A percentile compares a stretch with the other conserved stretches of the same genome.
Evolutionary conservation across 2,329 filamentous ascomycete species (phyloP).

Genomic region (Tolypocladium inflatum): DNA sequence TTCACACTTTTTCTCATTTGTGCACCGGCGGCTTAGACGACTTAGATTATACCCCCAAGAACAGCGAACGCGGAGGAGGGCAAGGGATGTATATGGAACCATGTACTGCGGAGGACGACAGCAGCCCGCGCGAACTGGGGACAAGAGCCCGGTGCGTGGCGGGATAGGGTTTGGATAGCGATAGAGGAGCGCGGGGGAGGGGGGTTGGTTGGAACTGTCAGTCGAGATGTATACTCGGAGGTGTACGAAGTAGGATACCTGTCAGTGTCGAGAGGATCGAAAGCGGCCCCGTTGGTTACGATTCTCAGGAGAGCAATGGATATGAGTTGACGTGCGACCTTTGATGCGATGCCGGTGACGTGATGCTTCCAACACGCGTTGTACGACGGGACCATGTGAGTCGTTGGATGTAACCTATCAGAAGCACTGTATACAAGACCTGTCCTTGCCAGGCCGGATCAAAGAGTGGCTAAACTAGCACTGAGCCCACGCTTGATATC

Average conservation of each 20-base stretch:
- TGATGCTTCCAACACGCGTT: neutral
- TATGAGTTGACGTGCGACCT: neutral
- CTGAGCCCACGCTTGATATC: neutral
- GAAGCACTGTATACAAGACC: neutral
- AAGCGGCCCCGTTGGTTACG: neutral
- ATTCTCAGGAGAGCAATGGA: neutral
- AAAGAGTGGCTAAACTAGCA: neutral
- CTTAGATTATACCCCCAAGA: slow-evolving; percentile 6
- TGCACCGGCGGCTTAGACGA: slow-evolving; percentile 1
- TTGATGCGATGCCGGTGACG: neutral
- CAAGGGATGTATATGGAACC: neutral
- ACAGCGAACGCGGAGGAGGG: neutral
- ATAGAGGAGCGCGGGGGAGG: too few relatives aligned
- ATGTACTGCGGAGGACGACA: neutral
- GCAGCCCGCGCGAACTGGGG: neutral
- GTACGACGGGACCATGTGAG: neutral
- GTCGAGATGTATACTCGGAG: neutral
- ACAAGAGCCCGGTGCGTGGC: neutral
- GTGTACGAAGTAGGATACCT: neutral
- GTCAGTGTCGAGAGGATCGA: neutral
- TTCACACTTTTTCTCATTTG: neutral
- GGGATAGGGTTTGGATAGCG: neutral
- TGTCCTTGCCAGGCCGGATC: neutral
- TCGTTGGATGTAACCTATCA: neutral
- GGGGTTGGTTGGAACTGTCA: neutral